Base-by-base conservation (phyloP, 495 filamentous ascomycete genomes). In the Aspergillus panamensis region DNA sequence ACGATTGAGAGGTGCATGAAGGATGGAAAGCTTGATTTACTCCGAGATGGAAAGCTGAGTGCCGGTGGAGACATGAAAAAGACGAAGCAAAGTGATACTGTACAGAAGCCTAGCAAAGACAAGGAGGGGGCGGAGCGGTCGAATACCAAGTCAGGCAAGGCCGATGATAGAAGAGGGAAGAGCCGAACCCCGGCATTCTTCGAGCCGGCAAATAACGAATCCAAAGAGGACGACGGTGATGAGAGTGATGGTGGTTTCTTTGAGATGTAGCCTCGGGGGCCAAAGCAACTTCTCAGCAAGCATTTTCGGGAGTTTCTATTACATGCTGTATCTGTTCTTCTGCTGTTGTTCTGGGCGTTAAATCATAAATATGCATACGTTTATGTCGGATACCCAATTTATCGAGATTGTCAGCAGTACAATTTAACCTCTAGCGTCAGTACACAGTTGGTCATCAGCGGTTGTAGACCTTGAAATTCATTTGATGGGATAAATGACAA, bases 1-100 rank as follows among this genome's bases (percentile, higher is more conserved):
- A 65, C 77, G 10, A 82, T 95, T 44, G 87, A 90, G 70, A 79
- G 83, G 61, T 82, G 83, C 37, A 88, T 88, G 78, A 70, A 82
- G 62, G 78, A 90, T 20, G 84, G 83, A 3, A 87, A 82, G 57
- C 60, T 87, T 57, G 72, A 84, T 16, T 80, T 76, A 63, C 58
- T 87, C 48, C 69, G 80, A 39, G 76, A 82, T 44, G 80, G 82
- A 32, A 82, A 78, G 33, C 48, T 81, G 58, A 5, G 44, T 16
- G 47, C 31, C 25, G 25, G 35, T 42, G 57, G 40, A 51, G 56
- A 48, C 14, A 59, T 35, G 30, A 57, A 53, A 39, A 62, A 25
- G 33, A 50, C 39, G 21, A 40, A 48, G 45, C 37, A 51, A 25
- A 37, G 43, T 20, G 13, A 55, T 32, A 7, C 48, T 9, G 32